Evolutionary conservation across 1,139 yeast genomes (phyloP), one percentile per base, ranked within the genome.

Genomic region (Candida sojae): DNA sequence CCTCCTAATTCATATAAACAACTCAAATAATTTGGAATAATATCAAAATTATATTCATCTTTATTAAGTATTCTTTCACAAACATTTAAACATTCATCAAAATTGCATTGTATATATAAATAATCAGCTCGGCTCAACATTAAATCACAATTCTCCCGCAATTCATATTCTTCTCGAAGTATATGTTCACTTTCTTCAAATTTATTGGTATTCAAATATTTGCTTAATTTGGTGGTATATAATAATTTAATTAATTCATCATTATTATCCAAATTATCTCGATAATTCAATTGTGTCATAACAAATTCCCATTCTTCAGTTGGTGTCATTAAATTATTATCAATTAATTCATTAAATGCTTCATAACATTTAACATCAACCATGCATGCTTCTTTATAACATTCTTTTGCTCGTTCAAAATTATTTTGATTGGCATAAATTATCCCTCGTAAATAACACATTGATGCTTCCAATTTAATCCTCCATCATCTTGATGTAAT

Each of bases 361-460:
- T 95, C 99, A 64, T 77, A 93, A 65, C 98, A 93, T 62, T 91
- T 90, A 9, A 88, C 92, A 65, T 95, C 99, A 1, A 88, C 90
- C 54, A 81, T 58, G 0, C 92, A 83, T 0, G 99, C 97, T 61
- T 91, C 97, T 59, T 84, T 84, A 61, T 84, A 92, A 50, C 96
- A 87, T 49, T 88, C 92, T 59, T 88, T 91, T 0, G 99, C 99
- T 53, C 80, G 75, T 33, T 88, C 96, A 62, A 89, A 86, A 64
- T 89, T 88, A 64, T 88, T 90, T 60, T 88, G 93, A 51, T 87
- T 85, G 4, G 95, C 82, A 63, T 84, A 91, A 4, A 93, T 85
- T 50, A 85, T 76, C 0, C 99, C 99, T 49, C 98, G 73, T 43
- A 93, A 70, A 60, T 80, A 89, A 63, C 96, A 88, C 80, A 93